Conservation (phyloP, 2,329 filamentous ascomycete species). For the Neurospora sp. region DNA sequence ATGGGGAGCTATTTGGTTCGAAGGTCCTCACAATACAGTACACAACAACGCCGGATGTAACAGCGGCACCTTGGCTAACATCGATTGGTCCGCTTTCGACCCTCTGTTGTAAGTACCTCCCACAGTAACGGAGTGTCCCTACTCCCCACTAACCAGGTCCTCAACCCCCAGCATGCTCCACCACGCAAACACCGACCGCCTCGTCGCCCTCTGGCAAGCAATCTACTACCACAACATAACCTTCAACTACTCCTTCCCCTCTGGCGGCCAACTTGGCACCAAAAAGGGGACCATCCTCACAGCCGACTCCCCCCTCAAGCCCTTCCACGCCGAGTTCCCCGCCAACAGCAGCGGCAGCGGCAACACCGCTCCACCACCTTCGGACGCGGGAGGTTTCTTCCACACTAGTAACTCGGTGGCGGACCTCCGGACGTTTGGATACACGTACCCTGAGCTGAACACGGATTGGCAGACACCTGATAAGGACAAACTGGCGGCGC, state of each 20-base stretch:
- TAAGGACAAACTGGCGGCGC: constrained; percentile 49
- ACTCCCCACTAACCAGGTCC: no score
- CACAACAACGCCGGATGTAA: constrained; percentile 30
- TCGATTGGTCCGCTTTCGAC: constrained; percentile 35
- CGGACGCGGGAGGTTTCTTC: constrained; percentile 16
- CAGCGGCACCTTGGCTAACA: constrained; percentile 23
- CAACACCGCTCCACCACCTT: not conserved
- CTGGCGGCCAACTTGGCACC: constrained; percentile 30
- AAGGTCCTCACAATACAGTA: constrained; percentile 34
- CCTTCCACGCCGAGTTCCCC: constrained; percentile 33
- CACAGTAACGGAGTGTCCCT: not conserved
- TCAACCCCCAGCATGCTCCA: constrained; percentile 33
- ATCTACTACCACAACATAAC: constrained; percentile 26
- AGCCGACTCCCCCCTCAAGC: constrained; percentile 36
- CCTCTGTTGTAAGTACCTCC: constrained; percentile 32
- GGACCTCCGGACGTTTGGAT: constrained; percentile 26
- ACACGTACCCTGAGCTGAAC: constrained; percentile 31
- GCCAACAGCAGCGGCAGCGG: constrained; percentile 14
- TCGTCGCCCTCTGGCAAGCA: constrained; percentile 42
- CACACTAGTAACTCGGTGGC: constrained; percentile 31
- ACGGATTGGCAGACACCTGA: constrained; percentile 43
- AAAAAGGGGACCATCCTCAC: constrained; percentile 32
- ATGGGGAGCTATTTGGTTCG: constrained; percentile 30
- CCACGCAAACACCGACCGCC: constrained; percentile 50
- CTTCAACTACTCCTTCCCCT: constrained; percentile 19